Evolutionary conservation across 164 flowering plant species (phyloP), one percentile per base, ranked within the genome.

Genomic region (Tetracentron sinense): DNA sequence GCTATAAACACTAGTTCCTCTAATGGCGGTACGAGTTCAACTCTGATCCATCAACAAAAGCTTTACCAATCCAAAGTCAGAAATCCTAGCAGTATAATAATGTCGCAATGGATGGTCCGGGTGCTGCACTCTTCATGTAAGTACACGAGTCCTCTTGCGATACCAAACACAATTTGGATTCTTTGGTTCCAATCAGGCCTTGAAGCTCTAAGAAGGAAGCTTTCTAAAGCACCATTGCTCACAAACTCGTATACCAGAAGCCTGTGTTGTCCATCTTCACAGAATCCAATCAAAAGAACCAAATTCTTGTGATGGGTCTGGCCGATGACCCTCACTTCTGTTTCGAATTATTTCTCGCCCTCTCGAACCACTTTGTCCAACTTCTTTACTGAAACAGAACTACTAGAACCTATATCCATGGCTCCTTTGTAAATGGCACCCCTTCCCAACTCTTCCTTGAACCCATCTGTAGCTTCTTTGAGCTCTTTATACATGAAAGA

Each of bases 221-320:
- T 46, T 21, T 77, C 72, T 15, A 78, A 30, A 3, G 77, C 64
- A 0, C 85, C 82, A 56, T 78, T 72, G 54, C 70, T 67, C 75
- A 81, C 65, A 65, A 28, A 75, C 46, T 81, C 84, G 30, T 76
- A 78, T 1, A 78, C 85, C n/a, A 81, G 58, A 15, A 78, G 62
- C n/a, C 75, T 58, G 23, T 81, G 69, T 3, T 64, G 54, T 2
- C 71, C 82, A 30, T 81, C 79, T 19, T 74, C 55, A 50, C 82
- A 77, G 65, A 72, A 81, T 29, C 85, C 81, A 31, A 73, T 28
- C 2, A 76, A 56, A 16, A 55, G 55, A 25, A 81, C 78, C 11
- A 81, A 53, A 48, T 75, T 78, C 64, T 62, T 75, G 69, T 81
- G 84, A 42, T 75, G 55, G 14, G 84, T 78, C 12, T 33, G 60